Evolutionary conservation across 805 yeast species (phyloP).

Genomic region (Wickerhamiella bombiphila): DNA sequence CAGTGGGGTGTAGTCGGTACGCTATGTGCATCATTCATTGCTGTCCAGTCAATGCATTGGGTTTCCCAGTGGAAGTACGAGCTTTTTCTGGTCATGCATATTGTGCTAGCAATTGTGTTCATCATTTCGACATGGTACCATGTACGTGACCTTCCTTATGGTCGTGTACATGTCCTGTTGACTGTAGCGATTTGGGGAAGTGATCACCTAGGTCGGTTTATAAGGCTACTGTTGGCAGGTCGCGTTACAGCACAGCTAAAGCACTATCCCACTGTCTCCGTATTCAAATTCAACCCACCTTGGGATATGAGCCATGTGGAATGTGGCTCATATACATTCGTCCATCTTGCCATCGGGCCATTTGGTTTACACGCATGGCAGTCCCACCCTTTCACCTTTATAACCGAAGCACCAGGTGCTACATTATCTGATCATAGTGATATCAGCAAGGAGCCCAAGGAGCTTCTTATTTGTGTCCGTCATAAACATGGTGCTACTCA

Average conservation of each 20-base stretch:
- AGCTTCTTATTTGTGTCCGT: slow-evolving; percentile 9
- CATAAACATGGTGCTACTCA: slow-evolving; percentile 14
- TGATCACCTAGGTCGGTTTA: slow-evolving; percentile 44
- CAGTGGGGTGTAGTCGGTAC: slow-evolving; percentile 31
- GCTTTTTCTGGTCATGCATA: slow-evolving; percentile 40
- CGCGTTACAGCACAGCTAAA: slow-evolving; percentile 14
- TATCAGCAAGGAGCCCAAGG: not conserved
- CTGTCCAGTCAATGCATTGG: slow-evolving; percentile 35
- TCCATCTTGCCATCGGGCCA: slow-evolving; percentile 33
- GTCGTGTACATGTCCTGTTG: slow-evolving; percentile 9
- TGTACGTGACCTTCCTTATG: slow-evolving; percentile 10
- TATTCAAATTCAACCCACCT: slow-evolving; percentile 23
- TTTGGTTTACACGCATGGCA: slow-evolving; percentile 39
- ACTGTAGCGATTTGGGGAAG: slow-evolving; percentile 50
- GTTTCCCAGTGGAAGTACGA: slow-evolving; percentile 45
- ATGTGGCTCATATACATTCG: slow-evolving; percentile 44
- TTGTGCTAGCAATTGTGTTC: slow-evolving; percentile 39
- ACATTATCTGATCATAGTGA: too few species aligned
- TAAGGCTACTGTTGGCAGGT: slow-evolving; percentile 44
- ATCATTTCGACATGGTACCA: slow-evolving; percentile 50
- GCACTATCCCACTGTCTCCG: slow-evolving; percentile 31
- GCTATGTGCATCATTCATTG: slow-evolving; percentile 28
- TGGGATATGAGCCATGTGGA: slow-evolving; percentile 24
- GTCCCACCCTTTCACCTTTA: slow-evolving; percentile 53
- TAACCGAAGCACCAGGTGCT: slow-evolving; percentile 16